Percentiles rank a stretch among this genome's conserved stretches.
Evolutionary conservation across 2,329 filamentous ascomycete species (phyloP).

Genomic region (Ploettnerulaceae sp.): DNA sequence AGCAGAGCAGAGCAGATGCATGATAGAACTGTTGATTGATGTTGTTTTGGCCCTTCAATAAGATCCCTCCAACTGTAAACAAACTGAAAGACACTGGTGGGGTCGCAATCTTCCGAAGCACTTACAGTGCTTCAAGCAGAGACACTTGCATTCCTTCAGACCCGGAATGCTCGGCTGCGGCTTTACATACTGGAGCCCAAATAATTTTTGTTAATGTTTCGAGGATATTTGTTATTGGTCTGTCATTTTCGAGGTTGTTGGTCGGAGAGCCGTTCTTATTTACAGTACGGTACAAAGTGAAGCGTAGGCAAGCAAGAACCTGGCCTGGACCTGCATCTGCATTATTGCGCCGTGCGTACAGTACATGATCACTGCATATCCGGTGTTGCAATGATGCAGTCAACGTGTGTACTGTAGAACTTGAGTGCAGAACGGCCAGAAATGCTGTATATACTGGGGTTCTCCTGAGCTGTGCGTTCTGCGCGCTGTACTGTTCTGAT

Average conservation of each 20-base stretch:
- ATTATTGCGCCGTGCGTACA: no score
- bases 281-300: background rate
- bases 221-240: background rate
- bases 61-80: background rate
- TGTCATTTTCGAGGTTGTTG: constrained; percentile 4
- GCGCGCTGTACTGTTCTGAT: background rate
- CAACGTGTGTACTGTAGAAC: background rate
- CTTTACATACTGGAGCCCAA: no score
- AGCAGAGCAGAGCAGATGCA: no score
- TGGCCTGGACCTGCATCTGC: constrained; percentile 7
- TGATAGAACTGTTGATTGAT: background rate
- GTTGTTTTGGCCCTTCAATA: background rate
- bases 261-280: background rate
- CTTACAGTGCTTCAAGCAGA: no score
- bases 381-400: constrained; percentile 6
- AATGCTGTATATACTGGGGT: background rate
- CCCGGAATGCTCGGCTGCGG: background rate
- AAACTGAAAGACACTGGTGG: no score
- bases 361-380: constrained; percentile 2
- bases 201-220: no score
- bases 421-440: background rate
- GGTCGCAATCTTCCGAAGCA: background rate
- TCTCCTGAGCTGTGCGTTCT: constrained; percentile 4
- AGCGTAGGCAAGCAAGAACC: background rate
- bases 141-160: background rate